phyloP scores from a whole-genome alignment of 371 early-diverging fungal species.

The Actinomortierella ambigua region DNA sequence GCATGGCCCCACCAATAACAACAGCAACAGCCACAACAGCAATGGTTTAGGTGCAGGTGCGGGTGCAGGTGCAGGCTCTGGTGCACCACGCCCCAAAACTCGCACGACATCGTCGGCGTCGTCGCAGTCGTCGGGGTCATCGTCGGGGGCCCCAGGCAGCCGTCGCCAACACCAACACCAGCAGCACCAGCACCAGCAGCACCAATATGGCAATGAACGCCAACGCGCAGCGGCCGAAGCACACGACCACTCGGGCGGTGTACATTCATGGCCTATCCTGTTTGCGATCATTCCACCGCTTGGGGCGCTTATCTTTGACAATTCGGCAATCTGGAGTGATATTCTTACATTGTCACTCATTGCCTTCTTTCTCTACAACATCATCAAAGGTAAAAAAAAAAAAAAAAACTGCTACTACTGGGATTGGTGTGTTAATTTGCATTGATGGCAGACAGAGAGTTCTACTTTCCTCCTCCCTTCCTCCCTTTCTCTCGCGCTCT shows the following conservation, averaged over 20 bases:
- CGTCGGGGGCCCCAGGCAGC: neutral
- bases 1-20: neutral
- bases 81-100: conserved; percentile 13
- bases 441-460: too few species aligned
- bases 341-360: conserved; percentile 64
- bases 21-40: neutral
- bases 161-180: neutral
- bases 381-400: conserved; percentile 64
- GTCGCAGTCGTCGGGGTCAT: neutral
- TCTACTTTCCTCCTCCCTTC: neutral
- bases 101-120: conserved; percentile 4
- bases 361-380: conserved; percentile 68
- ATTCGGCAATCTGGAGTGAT: conserved; percentile 70
- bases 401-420: too few species aligned
- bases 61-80: too few species aligned
- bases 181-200: neutral
- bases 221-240: conserved; percentile 17
- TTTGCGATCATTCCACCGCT: conserved; percentile 67
- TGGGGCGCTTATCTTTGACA: conserved; percentile 68
- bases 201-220: conserved; percentile 5
- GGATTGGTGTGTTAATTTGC: too few species aligned
- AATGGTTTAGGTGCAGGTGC: too few species aligned
- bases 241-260: conserved; percentile 26
- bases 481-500: neutral
- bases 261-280: conserved; percentile 64